phyloP scores from a whole-genome alignment of 2,329 filamentous ascomycete genomes.

The Teratosphaeria pseudoeucalypti region DNA sequence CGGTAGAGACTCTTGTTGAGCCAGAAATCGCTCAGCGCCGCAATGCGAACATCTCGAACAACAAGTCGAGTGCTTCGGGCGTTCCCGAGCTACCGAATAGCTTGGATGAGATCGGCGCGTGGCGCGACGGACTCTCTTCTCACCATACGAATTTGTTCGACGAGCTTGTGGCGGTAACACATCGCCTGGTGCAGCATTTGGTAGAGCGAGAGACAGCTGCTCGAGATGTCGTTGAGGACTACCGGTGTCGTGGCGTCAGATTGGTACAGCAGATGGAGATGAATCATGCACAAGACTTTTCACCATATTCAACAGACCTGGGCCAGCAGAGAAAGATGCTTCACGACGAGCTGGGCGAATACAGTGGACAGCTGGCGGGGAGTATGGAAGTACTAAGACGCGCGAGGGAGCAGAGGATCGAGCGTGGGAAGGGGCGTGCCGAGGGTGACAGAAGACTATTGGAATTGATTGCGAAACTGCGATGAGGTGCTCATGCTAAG shows the following conservation, averaged over 20 bases:
- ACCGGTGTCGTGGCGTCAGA: conserved; percentile 32
- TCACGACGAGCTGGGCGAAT: conserved; percentile 2
- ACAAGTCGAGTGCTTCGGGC: not conserved
- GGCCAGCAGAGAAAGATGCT: conserved; percentile 15
- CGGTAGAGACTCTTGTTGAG: not conserved
- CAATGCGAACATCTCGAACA: not conserved
- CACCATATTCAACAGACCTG: conserved; percentile 11
- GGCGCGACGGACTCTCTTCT: conserved; percentile 29
- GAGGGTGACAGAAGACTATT: not conserved
- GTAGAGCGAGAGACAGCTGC: conserved; percentile 38
- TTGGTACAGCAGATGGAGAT: conserved; percentile 34
- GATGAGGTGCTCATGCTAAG: not conserved
- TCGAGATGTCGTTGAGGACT: conserved; percentile 34
- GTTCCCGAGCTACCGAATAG: not conserved
- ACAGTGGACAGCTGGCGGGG: conserved; percentile 9
- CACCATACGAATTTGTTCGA: conserved; percentile 31
- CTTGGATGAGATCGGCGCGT: conserved; percentile 17
- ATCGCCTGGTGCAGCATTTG: conserved; percentile 36
- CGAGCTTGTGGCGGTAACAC: conserved; percentile 28
- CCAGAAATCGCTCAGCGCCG: not conserved
- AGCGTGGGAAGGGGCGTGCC: not conserved
- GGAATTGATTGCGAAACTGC: not conserved
- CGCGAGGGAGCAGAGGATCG: conserved; percentile 3
- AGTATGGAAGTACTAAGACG: conserved; percentile 4
- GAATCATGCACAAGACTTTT: conserved; percentile 30